Evolutionary conservation across 2,329 filamentous ascomycete genomes (phyloP).

Genomic region (Monilinia polystroma): DNA sequence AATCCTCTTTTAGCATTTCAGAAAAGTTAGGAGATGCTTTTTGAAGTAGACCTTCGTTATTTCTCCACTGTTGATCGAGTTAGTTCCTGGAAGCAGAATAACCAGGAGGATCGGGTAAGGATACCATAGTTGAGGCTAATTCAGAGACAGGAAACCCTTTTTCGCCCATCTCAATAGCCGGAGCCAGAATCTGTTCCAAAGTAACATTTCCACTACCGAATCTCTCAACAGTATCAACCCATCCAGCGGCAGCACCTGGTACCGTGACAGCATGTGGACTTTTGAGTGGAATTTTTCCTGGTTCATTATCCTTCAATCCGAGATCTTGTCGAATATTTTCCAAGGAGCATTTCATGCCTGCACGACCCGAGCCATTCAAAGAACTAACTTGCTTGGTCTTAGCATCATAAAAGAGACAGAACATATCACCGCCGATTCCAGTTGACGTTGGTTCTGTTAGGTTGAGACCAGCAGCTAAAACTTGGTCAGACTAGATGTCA

Average conservation of each 20-base stretch:
- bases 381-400: constrained; percentile 76
- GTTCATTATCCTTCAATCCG: constrained; percentile 57
- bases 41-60: constrained; percentile 61
- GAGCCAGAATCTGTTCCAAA: constrained; percentile 73
- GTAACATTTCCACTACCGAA: constrained; percentile 86
- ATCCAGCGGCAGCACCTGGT: constrained; percentile 87
- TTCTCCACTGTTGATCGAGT: constrained; percentile 61
- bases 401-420: constrained; percentile 31
- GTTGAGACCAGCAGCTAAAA: constrained; percentile 79
- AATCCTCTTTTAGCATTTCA: constrained; percentile 83
- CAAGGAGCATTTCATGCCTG: constrained; percentile 66
- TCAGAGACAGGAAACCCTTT: constrained; percentile 89
- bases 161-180: constrained; percentile 83
- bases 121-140: constrained; percentile 45
- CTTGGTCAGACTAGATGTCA: constrained; percentile 13
- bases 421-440: constrained; percentile 92
- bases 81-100: constrained; percentile 3
- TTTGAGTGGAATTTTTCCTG: constrained; percentile 64
- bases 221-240: constrained; percentile 82
- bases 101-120: neutral
- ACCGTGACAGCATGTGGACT: constrained; percentile 83
- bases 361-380: constrained; percentile 90
- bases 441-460: constrained; percentile 91
- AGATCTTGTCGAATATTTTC: constrained; percentile 70
- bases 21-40: constrained; percentile 78